Base-by-base conservation (phyloP, 768 basidiomycete genomes). In the Cubamyces sp. region DNA sequence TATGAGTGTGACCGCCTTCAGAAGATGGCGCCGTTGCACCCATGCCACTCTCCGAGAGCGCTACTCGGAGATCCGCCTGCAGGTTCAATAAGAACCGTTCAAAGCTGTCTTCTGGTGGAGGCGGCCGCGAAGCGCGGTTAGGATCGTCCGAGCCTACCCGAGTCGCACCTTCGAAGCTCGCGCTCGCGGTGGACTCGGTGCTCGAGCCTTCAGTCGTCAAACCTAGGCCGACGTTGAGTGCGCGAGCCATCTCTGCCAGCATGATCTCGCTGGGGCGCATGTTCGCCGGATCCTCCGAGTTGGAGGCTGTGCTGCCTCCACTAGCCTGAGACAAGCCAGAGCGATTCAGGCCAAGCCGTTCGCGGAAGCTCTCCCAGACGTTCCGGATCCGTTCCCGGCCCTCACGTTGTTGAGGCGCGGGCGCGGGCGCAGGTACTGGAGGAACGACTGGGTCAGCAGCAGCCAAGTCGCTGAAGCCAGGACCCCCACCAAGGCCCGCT, bases 61-160 rank as follows among this genome's bases (percentile, higher is more conserved):
- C 87, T 6, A 78, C 74, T 57, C 92, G 76, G 57, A 94, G 75
- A 72, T 93, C 92, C 18, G 81, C 75, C 73, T 93, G 92, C 55
- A 93, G 69, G 73, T 93, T 90, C 47, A 90, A 75, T 65, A 94
- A 75, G 78, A 94, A 94, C 28, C 89, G 81, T 69, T 93, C 91
- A 68, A 94, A 94, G 68, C 86, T 87, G 61, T 87, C 87, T 67
- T 88, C 88, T 0, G 79, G 74, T 8, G 83, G 81, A 14, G 73
- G 63, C 0, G 70, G 54, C 3, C 68, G 57, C 15, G 62, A 61
- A 16, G 68, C 14, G 28, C 57, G 18, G 18, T 37, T 43, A 16
- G 46, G 28, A 40, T 53, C 63, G 2, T 57, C 28, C 18, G 39
- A 3, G 6, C 50, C 56, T 14, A 43, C 41, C 14, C 34, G 41